These are phyloP conservation scores for Herpetospermum pedunculosum DNA, from an alignment of 306 rosid genomes.

Conservation along the genomic window DNA sequence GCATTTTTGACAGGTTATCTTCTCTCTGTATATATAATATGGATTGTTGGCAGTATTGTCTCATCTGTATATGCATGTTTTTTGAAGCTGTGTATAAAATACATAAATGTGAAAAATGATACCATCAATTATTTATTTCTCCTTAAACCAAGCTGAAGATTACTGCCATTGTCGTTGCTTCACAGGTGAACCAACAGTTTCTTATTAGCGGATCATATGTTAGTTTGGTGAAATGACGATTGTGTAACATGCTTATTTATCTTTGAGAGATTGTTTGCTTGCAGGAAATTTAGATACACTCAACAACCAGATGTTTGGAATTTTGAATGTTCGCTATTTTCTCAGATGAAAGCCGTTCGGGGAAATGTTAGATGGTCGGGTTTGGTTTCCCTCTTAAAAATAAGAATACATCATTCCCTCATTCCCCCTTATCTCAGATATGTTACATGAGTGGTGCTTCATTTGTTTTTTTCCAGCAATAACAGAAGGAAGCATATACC, in stretches of 20 bases:
- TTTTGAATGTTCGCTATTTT: neutral
- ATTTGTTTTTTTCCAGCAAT: neutral
- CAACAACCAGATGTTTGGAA: neutral
- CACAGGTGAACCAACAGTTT: neutral
- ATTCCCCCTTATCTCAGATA: neutral
- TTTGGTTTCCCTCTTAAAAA: neutral
- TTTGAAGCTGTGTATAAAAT: neutral
- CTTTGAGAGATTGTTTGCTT: neutral
- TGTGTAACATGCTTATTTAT: neutral
- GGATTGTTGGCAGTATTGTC: neutral
- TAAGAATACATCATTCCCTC: neutral
- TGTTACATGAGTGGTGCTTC: neutral
- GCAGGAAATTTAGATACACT: neutral
- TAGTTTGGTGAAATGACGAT: neutral
- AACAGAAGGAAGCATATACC: neutral
- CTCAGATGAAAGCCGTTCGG: neutral
- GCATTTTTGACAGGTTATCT: constrained; percentile 8
- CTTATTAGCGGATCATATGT: neutral
- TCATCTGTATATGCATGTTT: constrained; percentile 1
- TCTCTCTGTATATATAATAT: constrained; percentile 2
- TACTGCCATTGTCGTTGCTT: neutral
- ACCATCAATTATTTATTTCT: neutral
- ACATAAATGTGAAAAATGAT: neutral
- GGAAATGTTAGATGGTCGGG: neutral
- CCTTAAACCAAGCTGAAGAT: neutral